Evolutionary conservation across 1,284 basidiomycete species (phyloP).

Genomic region (Cutaneotrichosporon sp.): DNA sequence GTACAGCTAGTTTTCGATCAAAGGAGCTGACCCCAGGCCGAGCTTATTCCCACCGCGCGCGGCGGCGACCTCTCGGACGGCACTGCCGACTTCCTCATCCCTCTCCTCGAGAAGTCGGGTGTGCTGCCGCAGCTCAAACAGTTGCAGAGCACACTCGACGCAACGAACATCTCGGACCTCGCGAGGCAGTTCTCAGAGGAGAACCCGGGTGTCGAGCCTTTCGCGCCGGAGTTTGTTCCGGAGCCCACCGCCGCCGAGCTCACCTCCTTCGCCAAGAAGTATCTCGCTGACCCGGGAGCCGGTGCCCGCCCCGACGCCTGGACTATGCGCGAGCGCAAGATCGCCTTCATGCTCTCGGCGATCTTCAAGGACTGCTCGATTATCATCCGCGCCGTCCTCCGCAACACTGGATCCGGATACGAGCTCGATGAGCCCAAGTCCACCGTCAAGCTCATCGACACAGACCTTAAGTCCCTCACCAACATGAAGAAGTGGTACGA

Average conservation of each 20-base stretch:
- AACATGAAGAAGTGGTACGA: constrained; percentile 70
- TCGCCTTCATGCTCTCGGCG: constrained; percentile 81
- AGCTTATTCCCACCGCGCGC: constrained; percentile 21
- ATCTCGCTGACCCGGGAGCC: constrained; percentile 50
- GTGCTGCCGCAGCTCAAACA: constrained; percentile 62
- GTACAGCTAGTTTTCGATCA: constrained; percentile 31
- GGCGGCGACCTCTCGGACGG: constrained; percentile 12
- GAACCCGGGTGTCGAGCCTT: constrained; percentile 31
- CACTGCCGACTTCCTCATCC: constrained; percentile 53
- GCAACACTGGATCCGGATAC: constrained; percentile 17
- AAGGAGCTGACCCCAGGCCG: constrained; percentile 25
- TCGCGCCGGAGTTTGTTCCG: constrained; percentile 29
- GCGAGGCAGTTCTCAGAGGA: constrained; percentile 27
- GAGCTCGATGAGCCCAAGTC: constrained; percentile 24
- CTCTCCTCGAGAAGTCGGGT: constrained; percentile 59
- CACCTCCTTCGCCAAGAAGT: constrained; percentile 61
- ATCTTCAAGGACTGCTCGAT: constrained; percentile 96
- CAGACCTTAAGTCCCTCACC: constrained; percentile 74
- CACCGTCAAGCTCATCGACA: constrained; percentile 71
- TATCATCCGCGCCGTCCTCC: constrained; percentile 59
- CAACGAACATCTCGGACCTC: constrained; percentile 65
- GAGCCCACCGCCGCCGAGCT: constrained; percentile 64
- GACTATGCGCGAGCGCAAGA: constrained; percentile 50
- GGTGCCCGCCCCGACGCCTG: constrained; percentile 24
- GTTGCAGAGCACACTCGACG: constrained; percentile 75